Base-by-base conservation (phyloP, 2,329 filamentous ascomycete species). In the Fusarium sp. region DNA sequence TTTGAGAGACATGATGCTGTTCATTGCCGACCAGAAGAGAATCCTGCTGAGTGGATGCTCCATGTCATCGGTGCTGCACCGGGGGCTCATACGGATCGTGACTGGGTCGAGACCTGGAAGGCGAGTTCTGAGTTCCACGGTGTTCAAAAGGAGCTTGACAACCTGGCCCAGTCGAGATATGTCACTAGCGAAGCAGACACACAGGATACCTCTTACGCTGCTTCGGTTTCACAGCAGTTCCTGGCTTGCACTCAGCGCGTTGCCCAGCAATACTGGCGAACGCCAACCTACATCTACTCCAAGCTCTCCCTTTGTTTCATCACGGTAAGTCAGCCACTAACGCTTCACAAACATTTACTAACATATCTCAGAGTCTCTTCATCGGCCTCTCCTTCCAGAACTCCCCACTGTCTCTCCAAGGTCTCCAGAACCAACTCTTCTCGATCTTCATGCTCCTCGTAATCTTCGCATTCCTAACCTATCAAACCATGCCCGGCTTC, bases 241-340 rank as follows among this genome's bases (percentile, higher is more conserved):
- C 82, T 82, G 47, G 86, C 90, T 77, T 93, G 94, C 60, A 87
- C 89, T 10, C 80, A 87, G 93, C 69, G 71, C 77, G 92, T 96
- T 19, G 96, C 96, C 84, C 89, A 95, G 79, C 94, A 97, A 80
- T 96, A 96, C 86, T 97, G 94, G 94, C 92, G 94, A 65, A 95
- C 91, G 0, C 95, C 95, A 0, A 88, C 91, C 5, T 97, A 97
- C 85, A 94, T 97, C 81, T 97, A 96, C 84, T 91, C 93, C 76
- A 97, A 97, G 85, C 79, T 77, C 4, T 84, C 86, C 1, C 90
- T 97, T 25, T 77, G 28, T 5, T 68, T 25, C 10, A 57, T 66
- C 4, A 66, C 63, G 4, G 75, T 37, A 64, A 60, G 74, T 32
- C 18, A 12, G 3, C 15, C 3, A 13, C 7, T 5, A 1, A 19